Evolutionary conservation across 371 early-diverging fungal genomes (phyloP).

Genomic region (Mortierella sp.): DNA sequence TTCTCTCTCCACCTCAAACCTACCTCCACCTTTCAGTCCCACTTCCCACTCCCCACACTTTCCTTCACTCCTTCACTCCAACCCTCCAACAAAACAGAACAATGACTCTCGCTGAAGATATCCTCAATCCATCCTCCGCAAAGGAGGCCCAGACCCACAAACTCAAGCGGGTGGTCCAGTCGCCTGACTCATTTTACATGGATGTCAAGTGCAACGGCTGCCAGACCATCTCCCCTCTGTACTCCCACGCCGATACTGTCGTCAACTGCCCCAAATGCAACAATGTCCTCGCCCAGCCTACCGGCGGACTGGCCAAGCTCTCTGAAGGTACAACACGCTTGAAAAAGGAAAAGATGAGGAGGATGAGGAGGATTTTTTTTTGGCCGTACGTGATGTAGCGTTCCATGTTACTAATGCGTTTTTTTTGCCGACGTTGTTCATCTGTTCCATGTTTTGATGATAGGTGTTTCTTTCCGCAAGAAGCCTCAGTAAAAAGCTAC

Average conservation of each 20-base stretch:
- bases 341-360: neutral
- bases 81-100: constrained; percentile 16
- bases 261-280: constrained; percentile 97
- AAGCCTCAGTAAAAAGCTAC: constrained; percentile 29
- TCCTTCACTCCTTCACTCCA: constrained; percentile 6
- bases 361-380: neutral
- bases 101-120: constrained; percentile 88
- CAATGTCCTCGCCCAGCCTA: constrained; percentile 98
- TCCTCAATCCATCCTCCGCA: constrained; percentile 96
- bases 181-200: constrained; percentile 99
- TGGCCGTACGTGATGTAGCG: neutral
- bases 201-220: constrained; percentile 99
- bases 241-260: constrained; percentile 99
- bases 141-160: constrained; percentile 95
- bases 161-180: constrained; percentile 99
- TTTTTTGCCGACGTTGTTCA: constrained; percentile 9
- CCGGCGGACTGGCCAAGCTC: constrained; percentile 98
- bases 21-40: constrained; percentile 1
- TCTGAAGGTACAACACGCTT: constrained; percentile 76
- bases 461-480: constrained; percentile 54
- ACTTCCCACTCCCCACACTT: too few species aligned
- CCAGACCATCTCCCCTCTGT: constrained; percentile 97
- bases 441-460: constrained; percentile 48
- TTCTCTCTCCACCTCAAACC: too few species aligned
- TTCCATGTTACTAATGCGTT: neutral